Percentiles rank a stretch among this genome's conserved stretches.
These are phyloP conservation scores for Citeromyces matritensis DNA, from an alignment of 805 yeast genomes.

Conservation along the genomic window DNA sequence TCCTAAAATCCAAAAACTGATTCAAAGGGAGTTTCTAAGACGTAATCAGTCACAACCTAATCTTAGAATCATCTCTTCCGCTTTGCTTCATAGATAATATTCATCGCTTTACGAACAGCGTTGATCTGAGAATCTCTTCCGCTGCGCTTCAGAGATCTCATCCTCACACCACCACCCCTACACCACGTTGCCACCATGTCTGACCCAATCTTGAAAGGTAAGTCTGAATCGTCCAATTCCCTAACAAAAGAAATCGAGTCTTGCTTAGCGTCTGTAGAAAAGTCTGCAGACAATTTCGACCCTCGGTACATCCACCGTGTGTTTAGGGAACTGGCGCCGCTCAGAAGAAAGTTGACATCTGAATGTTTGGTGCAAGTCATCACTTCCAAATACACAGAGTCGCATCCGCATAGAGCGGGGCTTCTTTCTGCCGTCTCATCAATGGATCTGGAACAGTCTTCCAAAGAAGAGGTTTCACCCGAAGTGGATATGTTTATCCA, in stretches of 20 bases:
- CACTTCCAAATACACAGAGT: constrained; percentile 35
- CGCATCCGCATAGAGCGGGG: constrained; percentile 23
- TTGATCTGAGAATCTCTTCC: too few relatives aligned
- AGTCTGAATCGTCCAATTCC: neutral
- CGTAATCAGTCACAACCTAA: too few relatives aligned
- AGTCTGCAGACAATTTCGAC: constrained; percentile 43
- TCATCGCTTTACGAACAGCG: too few relatives aligned
- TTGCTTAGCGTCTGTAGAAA: constrained; percentile 11
- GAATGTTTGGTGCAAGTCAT: constrained; percentile 42
- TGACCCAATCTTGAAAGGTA: constrained; percentile 6
- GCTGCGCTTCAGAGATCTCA: too few relatives aligned
- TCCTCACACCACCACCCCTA: neutral
- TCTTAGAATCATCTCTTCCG: too few relatives aligned
- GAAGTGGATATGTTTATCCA: constrained; percentile 74
- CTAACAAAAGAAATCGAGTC: constrained; percentile 4
- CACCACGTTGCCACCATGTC: constrained; percentile 11
- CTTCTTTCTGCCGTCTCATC: constrained; percentile 15
- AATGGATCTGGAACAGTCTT: constrained; percentile 6
- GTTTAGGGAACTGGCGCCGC: constrained; percentile 63
- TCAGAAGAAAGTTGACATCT: constrained; percentile 50
- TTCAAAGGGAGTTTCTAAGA: too few relatives aligned
- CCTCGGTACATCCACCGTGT: constrained; percentile 80
- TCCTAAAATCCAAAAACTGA: too few relatives aligned
- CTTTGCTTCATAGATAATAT: too few relatives aligned
- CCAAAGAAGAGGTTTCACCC: constrained; percentile 36